phyloP scores from a whole-genome alignment of 2,329 filamentous ascomycete species.

The Curvularia sp. region DNA sequence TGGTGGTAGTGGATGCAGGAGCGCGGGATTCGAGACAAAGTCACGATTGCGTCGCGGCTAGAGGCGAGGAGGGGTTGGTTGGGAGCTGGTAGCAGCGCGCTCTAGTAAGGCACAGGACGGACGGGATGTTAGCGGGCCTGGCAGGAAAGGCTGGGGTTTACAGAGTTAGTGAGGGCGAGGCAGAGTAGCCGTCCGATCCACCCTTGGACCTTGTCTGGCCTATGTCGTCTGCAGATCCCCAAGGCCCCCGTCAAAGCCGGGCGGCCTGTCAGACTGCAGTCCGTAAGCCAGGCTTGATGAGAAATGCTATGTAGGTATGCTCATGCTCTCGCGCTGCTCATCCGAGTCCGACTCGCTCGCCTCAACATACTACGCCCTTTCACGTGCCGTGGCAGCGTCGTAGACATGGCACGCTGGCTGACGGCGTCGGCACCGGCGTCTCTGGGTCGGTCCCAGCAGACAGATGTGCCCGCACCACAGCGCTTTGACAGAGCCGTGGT shows the following conservation, averaged over 20 bases:
- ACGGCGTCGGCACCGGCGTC: slow-evolving; percentile 11
- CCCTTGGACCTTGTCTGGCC: slow-evolving; percentile 23
- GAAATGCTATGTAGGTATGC: not conserved
- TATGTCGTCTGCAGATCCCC: slow-evolving; percentile 29
- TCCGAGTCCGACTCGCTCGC: slow-evolving; percentile 13
- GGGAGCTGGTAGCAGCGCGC: slow-evolving; percentile 1
- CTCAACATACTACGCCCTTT: slow-evolving; percentile 24
- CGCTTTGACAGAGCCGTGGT: not conserved
- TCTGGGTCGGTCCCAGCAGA: slow-evolving; percentile 17
- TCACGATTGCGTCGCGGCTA: slow-evolving; percentile 39
- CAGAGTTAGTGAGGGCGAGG: not conserved
- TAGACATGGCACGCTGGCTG: slow-evolving; percentile 18
- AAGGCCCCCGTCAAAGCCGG: slow-evolving; percentile 8
- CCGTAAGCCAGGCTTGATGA: slow-evolving; percentile 12
- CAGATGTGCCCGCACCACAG: not conserved
- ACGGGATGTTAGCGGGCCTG: slow-evolving; percentile 36
- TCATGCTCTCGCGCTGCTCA: not conserved
- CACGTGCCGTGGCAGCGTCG: slow-evolving; percentile 34
- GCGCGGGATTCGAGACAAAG: slow-evolving; percentile 35
- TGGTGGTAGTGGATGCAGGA: slow-evolving; percentile 20
- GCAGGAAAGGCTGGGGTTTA: slow-evolving; percentile 35
- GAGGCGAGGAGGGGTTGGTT: slow-evolving; percentile 38
- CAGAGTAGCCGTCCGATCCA: slow-evolving; percentile 35
- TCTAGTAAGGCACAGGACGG: slow-evolving; percentile 29
- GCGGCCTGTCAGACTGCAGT: slow-evolving; percentile 25